Evolutionary conservation across 305 asterid genomes (phyloP).

Genomic region (Fraxinus xanthoxyloides): DNA sequence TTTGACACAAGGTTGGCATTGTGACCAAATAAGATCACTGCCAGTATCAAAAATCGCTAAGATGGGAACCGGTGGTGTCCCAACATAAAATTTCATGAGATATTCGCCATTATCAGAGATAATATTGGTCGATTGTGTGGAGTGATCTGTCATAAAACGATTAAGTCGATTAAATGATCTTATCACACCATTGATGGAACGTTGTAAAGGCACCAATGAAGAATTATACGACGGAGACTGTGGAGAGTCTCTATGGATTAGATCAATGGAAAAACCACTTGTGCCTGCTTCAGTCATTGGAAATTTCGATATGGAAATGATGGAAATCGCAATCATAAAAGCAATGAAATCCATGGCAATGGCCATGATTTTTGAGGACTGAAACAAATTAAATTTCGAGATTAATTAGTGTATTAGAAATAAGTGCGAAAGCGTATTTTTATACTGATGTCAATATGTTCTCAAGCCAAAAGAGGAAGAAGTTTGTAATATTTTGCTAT

Average conservation of each 20-base stretch:
- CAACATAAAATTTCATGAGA: conserved; percentile 48
- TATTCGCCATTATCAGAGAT: conserved; percentile 37
- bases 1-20: conserved; percentile 50
- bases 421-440: not conserved
- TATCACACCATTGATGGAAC: conserved; percentile 21
- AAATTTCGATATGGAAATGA: conserved; percentile 20
- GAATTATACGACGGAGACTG: conserved; percentile 33
- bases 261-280: not conserved
- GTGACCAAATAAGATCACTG: conserved; percentile 64
- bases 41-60: conserved; percentile 64
- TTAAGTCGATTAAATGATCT: conserved; percentile 29
- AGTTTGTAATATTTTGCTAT: not conserved
- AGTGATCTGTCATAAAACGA: not conserved
- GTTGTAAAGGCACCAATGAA: conserved; percentile 23
- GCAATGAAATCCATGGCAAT: conserved; percentile 1
- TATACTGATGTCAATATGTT: not conserved
- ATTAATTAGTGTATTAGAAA: not conserved
- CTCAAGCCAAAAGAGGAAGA: not conserved
- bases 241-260: conserved; percentile 50
- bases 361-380: not conserved
- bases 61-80: conserved; percentile 44
- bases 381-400: not conserved
- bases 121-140: conserved; percentile 12
- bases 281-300: not conserved
- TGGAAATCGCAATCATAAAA: not conserved